Conservation (phyloP, 139 green algal genomes). For the Haematococcus lacustris region DNA sequence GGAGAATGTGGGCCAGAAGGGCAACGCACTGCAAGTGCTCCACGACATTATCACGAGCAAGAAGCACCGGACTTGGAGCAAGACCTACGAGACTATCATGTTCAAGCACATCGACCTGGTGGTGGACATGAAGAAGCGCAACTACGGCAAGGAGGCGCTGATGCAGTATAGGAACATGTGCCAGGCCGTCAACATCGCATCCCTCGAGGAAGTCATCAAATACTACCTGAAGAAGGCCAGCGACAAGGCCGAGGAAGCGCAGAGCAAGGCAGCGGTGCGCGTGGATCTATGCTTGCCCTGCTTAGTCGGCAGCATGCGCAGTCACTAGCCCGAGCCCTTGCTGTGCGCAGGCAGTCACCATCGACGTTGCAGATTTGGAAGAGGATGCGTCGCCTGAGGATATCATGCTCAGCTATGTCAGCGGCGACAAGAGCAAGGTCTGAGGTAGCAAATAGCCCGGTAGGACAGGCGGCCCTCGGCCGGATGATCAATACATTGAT, state of each 20-base stretch:
- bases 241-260: constrained; percentile 82
- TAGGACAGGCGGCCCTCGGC: too few species aligned
- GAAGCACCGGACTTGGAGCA: constrained; percentile 91
- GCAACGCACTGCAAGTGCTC: constrained; percentile 78
- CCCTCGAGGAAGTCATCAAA: constrained; percentile 97
- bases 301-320: neutral
- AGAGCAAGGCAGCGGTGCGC: constrained; percentile 62
- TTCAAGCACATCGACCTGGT: constrained; percentile 93
- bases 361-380: constrained; percentile 93
- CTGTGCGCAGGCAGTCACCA: constrained; percentile 43
- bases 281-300: neutral
- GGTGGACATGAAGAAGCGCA: constrained; percentile 86
- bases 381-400: constrained; percentile 92
- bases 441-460: too few species aligned
- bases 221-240: constrained; percentile 90
- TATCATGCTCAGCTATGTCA: constrained; percentile 95
- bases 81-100: constrained; percentile 91
- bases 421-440: constrained; percentile 85
- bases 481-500: too few species aligned
- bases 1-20: constrained; percentile 80
- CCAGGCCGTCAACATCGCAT: constrained; percentile 91
- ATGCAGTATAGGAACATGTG: constrained; percentile 98
- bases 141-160: constrained; percentile 95
- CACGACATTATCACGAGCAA: constrained; percentile 96
- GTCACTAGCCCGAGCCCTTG: too few species aligned